A percentile compares a stretch with the other conserved stretches of the same genome.
These are phyloP conservation scores for Ustilago lituana DNA, from an alignment of 1,284 basidiomycete species.

Conservation along the genomic window DNA sequence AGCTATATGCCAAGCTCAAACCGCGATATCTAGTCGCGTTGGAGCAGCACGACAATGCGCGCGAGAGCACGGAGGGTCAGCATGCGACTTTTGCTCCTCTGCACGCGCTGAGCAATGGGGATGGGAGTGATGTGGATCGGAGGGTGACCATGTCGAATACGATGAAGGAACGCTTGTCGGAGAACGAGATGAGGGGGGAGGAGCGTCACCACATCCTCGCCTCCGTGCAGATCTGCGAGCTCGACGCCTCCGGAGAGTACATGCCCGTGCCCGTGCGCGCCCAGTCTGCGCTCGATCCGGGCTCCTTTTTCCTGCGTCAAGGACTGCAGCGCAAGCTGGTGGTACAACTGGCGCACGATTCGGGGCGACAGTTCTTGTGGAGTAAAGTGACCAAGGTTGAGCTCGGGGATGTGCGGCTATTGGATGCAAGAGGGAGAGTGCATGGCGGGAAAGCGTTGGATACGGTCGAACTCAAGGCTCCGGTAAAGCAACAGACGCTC, in stretches of 20 bases:
- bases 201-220: constrained; percentile 89
- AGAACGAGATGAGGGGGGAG: constrained; percentile 88
- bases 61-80: constrained; percentile 20
- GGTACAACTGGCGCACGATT: constrained; percentile 82
- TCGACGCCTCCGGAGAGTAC: constrained; percentile 85
- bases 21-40: constrained; percentile 35
- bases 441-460: constrained; percentile 74
- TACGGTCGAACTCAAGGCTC: constrained; percentile 44
- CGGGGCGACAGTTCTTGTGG: constrained; percentile 89
- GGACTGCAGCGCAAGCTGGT: constrained; percentile 87
- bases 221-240: constrained; percentile 85
- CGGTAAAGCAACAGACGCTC: constrained; percentile 52
- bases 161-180: constrained; percentile 71
- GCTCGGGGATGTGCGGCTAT: constrained; percentile 81
- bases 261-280: constrained; percentile 83
- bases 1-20: constrained; percentile 50
- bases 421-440: constrained; percentile 83
- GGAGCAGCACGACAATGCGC: constrained; percentile 46
- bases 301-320: constrained; percentile 88
- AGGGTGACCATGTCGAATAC: constrained; percentile 21
- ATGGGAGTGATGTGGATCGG: constrained; percentile 3
- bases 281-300: constrained; percentile 80
- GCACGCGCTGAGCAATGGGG: constrained; percentile 17
- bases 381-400: constrained; percentile 79
- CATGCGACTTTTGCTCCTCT: constrained; percentile 20